Evolutionary conservation across 345 rosid genomes (phyloP).

Genomic region (Aquilaria malaccensis): DNA sequence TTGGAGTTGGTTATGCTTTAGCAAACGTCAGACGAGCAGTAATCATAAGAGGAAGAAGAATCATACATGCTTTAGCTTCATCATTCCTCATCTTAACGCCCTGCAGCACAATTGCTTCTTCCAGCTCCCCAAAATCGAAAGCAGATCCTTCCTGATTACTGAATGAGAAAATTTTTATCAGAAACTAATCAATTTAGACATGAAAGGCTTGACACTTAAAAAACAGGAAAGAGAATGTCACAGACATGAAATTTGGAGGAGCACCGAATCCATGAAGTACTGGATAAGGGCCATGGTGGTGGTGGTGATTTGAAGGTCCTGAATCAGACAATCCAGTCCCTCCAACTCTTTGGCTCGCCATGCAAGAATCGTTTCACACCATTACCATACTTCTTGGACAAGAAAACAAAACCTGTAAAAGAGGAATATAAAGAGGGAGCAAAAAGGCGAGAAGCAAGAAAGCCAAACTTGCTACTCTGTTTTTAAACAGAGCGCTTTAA

Average conservation of each 20-base stretch:
- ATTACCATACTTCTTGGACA: slow-evolving; percentile 13
- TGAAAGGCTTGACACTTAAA: neutral
- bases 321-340: slow-evolving; percentile 63
- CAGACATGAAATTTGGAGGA: slow-evolving; percentile 66
- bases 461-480: slow-evolving; percentile 24
- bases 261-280: slow-evolving; percentile 62
- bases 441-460: slow-evolving; percentile 10
- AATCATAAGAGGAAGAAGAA: slow-evolving; percentile 15
- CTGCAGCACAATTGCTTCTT: slow-evolving; percentile 92
- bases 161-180: slow-evolving; percentile 9
- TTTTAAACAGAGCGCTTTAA: slow-evolving; percentile 27
- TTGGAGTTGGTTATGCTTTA: slow-evolving; percentile 39
- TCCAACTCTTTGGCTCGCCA: slow-evolving; percentile 77
- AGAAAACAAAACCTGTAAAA: slow-evolving; percentile 11
- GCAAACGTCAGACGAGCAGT: slow-evolving; percentile 49
- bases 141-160: slow-evolving; percentile 78
- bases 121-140: slow-evolving; percentile 96
- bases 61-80: slow-evolving; percentile 71
- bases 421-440: neutral
- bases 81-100: slow-evolving; percentile 77
- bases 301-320: slow-evolving; percentile 58
- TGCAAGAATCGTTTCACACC: slow-evolving; percentile 30
- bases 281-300: slow-evolving; percentile 66
- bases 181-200: neutral
- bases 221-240: slow-evolving; percentile 7